Percentiles rank a stretch among this genome's conserved stretches.
phyloP scores from a whole-genome alignment of 148 eudicot genomes.

The Dianthus caryophyllus region DNA sequence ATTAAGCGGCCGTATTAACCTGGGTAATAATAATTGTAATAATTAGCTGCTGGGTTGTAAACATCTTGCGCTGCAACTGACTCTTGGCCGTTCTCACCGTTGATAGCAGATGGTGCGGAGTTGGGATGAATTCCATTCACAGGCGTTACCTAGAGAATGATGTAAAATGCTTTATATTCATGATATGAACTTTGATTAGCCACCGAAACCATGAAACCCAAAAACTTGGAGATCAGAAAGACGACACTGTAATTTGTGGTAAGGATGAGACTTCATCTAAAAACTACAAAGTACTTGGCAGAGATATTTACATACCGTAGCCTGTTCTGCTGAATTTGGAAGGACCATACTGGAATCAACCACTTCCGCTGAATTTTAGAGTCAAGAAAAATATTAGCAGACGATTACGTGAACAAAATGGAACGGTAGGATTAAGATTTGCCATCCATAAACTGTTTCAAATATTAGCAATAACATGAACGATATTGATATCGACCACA shows the following conservation, averaged over 20 bases:
- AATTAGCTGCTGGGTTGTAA: constrained; percentile 51
- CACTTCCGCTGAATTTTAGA: constrained; percentile 17
- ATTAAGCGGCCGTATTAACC: constrained; percentile 27
- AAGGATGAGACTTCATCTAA: neutral
- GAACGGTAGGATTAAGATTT: neutral
- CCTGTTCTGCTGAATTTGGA: constrained; percentile 20
- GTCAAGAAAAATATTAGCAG: constrained; percentile 19
- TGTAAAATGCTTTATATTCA: neutral
- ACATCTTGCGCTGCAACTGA: constrained; percentile 43
- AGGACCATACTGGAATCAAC: constrained; percentile 17
- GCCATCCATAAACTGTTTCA: neutral
- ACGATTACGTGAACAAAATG: neutral
- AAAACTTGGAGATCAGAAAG: neutral
- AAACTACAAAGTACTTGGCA: neutral
- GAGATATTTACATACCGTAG: constrained; percentile 13
- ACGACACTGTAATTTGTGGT: neutral
- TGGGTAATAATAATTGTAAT: constrained; percentile 63
- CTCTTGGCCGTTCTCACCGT: constrained; percentile 39
- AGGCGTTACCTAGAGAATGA: constrained; percentile 21
- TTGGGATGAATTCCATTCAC: constrained; percentile 20
- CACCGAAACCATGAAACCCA: no score
- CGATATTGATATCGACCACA: neutral
- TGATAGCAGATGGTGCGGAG: constrained; percentile 31
- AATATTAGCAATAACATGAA: neutral
- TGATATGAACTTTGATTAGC: neutral